Evolutionary conservation across 805 yeast species (phyloP).

Genomic region (Yamadazyma akitaensis): DNA sequence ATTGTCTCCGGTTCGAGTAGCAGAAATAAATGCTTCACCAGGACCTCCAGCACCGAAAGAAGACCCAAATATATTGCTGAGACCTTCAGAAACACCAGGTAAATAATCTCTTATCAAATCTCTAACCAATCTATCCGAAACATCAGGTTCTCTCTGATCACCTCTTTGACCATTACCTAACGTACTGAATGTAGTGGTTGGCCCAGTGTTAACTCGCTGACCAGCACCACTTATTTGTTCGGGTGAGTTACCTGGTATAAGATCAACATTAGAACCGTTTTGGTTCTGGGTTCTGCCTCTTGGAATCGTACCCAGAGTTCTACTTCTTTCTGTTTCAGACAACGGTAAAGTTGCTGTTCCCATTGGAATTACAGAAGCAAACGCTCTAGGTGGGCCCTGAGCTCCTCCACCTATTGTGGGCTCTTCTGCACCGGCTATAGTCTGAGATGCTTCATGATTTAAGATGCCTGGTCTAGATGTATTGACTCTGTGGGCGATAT

Average conservation of each 20-base stretch:
- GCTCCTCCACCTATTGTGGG: neutral
- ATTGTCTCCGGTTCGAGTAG: neutral
- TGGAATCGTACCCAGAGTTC: neutral
- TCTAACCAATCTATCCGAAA: neutral
- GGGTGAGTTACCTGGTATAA: neutral
- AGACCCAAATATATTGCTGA: conserved; percentile 12
- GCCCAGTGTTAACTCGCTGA: neutral
- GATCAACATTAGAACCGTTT: neutral
- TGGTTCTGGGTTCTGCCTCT: neutral
- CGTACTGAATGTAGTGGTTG: neutral
- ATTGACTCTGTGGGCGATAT: conserved; percentile 29
- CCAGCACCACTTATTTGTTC: neutral
- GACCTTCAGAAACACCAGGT: conserved; percentile 8
- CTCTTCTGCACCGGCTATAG: conserved; percentile 24
- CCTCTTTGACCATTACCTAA: neutral
- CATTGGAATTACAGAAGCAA: neutral
- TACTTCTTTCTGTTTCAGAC: neutral
- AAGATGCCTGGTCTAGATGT: conserved; percentile 33
- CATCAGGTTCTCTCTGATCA: neutral
- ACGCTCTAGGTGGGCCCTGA: neutral
- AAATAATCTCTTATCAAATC: conserved; percentile 4
- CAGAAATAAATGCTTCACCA: neutral
- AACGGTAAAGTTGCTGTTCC: neutral
- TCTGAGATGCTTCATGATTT: conserved; percentile 37
- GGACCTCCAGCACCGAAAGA: conserved; percentile 14